Conservation (phyloP, 495 filamentous ascomycete species). For the Amniculicola lignicola region DNA sequence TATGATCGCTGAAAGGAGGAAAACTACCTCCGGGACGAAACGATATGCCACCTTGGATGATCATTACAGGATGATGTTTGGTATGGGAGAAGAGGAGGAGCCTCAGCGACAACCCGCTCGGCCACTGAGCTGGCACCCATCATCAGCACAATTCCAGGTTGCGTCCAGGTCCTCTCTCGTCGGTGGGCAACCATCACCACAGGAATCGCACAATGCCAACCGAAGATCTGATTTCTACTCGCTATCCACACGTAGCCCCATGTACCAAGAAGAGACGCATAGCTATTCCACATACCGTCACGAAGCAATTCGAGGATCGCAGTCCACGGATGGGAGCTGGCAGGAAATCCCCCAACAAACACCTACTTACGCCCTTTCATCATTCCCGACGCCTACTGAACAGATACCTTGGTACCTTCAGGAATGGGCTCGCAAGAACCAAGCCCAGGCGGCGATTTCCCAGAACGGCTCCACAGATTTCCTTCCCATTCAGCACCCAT, state of each 20-base stretch:
- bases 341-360: constrained; percentile 10
- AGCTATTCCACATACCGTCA: neutral
- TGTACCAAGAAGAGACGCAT: constrained; percentile 16
- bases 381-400: constrained; percentile 25
- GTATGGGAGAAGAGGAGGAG: constrained; percentile 21
- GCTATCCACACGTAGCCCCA: constrained; percentile 23
- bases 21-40: constrained; percentile 28
- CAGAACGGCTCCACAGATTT: constrained; percentile 24
- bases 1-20: constrained; percentile 24
- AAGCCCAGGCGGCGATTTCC: constrained; percentile 11
- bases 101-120: constrained; percentile 9
- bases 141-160: constrained; percentile 25
- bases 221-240: constrained; percentile 31
- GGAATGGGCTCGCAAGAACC: constrained; percentile 26
- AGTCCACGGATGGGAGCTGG: constrained; percentile 21
- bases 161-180: constrained; percentile 9
- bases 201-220: constrained; percentile 19
- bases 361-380: constrained; percentile 15
- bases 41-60: constrained; percentile 33
- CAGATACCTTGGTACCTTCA: constrained; percentile 32
- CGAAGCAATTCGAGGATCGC: constrained; percentile 16
- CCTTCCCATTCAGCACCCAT: constrained; percentile 32
- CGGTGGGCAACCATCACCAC: neutral
- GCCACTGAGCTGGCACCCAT: constrained; percentile 35
- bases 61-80: constrained; percentile 37